Conservation (phyloP, 139 green algal genomes). For the Desmodesmus armatus region DNA sequence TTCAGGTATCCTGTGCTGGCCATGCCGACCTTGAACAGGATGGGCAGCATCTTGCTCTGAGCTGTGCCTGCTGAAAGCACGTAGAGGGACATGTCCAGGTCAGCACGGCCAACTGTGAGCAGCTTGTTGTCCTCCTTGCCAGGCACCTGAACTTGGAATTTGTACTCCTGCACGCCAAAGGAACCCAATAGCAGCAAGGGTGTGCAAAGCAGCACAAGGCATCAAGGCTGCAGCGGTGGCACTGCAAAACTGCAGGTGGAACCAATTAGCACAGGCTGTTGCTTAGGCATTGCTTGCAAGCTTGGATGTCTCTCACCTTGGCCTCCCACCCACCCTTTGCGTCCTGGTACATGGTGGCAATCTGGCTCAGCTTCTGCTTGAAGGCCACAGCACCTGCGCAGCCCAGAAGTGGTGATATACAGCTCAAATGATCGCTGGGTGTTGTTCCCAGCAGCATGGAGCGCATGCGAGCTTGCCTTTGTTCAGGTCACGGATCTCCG, state of each 20-base stretch:
- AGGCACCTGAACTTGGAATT: conserved; percentile 68
- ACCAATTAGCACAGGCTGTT: background rate
- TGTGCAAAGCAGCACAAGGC: background rate
- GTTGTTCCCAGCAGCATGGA: too few species aligned
- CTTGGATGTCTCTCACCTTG: conserved; percentile 52
- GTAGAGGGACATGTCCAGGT: conserved; percentile 61
- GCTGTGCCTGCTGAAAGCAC: background rate
- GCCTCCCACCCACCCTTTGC: conserved; percentile 55
- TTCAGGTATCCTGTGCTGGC: conserved; percentile 61
- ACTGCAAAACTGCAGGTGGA: too few species aligned
- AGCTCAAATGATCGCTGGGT: background rate
- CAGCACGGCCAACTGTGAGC: conserved; percentile 59
- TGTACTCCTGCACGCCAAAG: conserved; percentile 60
- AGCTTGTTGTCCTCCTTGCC: conserved; percentile 38
- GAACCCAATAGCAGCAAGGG: background rate
- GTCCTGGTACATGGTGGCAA: conserved; percentile 64
- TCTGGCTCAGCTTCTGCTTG: conserved; percentile 69
- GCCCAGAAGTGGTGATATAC: background rate
- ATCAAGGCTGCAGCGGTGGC: conserved; percentile 1
- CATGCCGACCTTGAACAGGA: conserved; percentile 55
- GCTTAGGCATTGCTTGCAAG: background rate
- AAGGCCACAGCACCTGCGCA: conserved; percentile 60
- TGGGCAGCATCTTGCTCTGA: conserved; percentile 49
- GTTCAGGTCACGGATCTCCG: conserved; percentile 54
- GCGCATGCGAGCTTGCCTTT: conserved; percentile 53